Percentiles rank a stretch among this genome's conserved stretches.
phyloP scores from a whole-genome alignment of 176 grass and related monocot genomes.

The Poa pratensis region DNA sequence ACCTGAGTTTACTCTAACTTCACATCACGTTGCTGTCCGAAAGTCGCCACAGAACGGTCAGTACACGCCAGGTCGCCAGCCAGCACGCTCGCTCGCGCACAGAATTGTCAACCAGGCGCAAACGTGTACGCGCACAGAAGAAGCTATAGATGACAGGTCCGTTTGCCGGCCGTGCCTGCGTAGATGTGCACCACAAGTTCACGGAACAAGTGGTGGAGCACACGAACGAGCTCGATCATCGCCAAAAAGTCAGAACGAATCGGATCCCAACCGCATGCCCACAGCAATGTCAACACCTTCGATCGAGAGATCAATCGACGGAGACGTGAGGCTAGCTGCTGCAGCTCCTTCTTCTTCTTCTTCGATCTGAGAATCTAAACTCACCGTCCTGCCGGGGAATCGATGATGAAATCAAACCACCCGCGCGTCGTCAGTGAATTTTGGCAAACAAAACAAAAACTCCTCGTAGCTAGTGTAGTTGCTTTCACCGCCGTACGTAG shows the following conservation, averaged over 20 bases:
- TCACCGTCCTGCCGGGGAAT: no score
- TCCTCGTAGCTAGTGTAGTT: no score
- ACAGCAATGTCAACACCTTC: no score
- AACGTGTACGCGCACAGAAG: neutral
- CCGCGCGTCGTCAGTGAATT: no score
- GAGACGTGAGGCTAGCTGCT: no score
- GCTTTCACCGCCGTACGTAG: no score
- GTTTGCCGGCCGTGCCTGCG: neutral
- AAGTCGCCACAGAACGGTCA: neutral
- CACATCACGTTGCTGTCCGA: neutral
- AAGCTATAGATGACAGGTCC: neutral
- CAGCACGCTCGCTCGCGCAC: neutral
- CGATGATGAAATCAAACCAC: no score
- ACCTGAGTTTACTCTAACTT: neutral
- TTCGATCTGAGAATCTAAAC: no score
- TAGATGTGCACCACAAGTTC: neutral
- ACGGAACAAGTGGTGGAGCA: neutral
- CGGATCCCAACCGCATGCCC: constrained; percentile 8
- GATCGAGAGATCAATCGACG: no score
- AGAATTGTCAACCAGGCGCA: neutral
- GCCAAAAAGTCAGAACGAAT: neutral
- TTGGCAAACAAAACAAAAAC: no score
- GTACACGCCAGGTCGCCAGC: no score
- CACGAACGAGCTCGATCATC: neutral
- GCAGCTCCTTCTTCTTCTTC: no score